Conservation (phyloP, 306 rosid genomes). For the Luffa aegyptiaca region DNA sequence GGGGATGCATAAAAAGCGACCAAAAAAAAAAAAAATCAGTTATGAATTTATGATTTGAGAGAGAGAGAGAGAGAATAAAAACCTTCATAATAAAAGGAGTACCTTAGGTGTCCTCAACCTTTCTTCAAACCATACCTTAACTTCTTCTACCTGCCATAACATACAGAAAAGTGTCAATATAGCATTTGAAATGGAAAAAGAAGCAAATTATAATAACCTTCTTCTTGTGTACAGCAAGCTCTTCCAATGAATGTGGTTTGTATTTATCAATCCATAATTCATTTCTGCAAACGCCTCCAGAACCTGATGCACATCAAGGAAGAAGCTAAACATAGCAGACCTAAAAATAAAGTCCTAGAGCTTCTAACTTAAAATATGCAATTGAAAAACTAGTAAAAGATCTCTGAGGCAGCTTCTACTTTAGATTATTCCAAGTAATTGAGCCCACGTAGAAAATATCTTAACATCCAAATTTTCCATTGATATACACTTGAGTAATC, state of each 20-base stretch:
- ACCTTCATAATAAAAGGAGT: background rate
- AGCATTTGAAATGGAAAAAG: constrained; percentile 4
- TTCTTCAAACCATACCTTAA: constrained; percentile 68
- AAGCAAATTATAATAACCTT: constrained; percentile 39
- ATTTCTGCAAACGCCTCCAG: constrained; percentile 22
- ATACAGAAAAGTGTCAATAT: constrained; percentile 6
- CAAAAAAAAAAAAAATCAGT: background rate
- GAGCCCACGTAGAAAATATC: background rate
- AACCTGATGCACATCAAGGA: constrained; percentile 27
- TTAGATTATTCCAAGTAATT: background rate
- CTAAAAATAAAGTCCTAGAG: background rate
- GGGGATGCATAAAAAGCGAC: background rate
- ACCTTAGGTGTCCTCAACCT: constrained; percentile 67
- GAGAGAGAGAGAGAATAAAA: background rate
- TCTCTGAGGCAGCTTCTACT: background rate
- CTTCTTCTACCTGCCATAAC: constrained; percentile 64
- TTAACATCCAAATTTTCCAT: background rate
- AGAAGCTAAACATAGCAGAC: background rate
- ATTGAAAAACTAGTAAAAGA: background rate
- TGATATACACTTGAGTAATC: background rate
- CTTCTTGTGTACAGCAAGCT: constrained; percentile 86
- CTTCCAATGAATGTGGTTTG: constrained; percentile 58
- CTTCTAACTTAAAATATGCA: background rate
- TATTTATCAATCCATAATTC: constrained; percentile 82
- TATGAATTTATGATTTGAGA: background rate